Conservation (phyloP, 2,329 filamentous ascomycete species). For the Plectosphaerella plurivora region DNA sequence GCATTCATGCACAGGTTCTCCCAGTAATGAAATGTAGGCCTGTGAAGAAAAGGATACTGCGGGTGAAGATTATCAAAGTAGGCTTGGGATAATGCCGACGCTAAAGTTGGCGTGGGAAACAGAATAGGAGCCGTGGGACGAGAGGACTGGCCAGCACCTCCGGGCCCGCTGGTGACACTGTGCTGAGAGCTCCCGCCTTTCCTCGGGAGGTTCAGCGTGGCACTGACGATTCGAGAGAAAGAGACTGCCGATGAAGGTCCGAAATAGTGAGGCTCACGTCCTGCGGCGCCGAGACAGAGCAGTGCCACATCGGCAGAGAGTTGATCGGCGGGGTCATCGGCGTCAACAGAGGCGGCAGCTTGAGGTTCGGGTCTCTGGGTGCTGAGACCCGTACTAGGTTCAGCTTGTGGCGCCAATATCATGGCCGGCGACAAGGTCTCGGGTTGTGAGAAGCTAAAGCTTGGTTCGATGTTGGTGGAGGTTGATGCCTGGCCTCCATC, state of each 20-base stretch:
- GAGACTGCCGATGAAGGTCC: constrained; percentile 28
- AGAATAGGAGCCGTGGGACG: constrained; percentile 3
- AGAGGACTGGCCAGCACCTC: neutral
- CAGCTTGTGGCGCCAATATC: neutral
- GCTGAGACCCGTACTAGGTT: too few species aligned
- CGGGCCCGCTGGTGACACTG: neutral
- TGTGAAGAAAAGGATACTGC: constrained; percentile 31
- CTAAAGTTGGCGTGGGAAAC: constrained; percentile 11
- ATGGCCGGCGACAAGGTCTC: neutral
- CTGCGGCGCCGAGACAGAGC: constrained; percentile 24
- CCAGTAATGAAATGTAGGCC: constrained; percentile 24
- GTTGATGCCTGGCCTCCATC: constrained; percentile 1
- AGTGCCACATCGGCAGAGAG: constrained; percentile 24
- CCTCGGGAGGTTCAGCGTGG: constrained; percentile 13
- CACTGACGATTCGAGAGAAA: constrained; percentile 22
- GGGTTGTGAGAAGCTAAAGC: neutral
- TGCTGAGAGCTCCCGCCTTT: constrained; percentile 6
- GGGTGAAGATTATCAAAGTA: constrained; percentile 32
- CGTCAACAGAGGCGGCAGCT: neutral
- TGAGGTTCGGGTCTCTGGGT: too few species aligned
- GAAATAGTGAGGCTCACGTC: constrained; percentile 30
- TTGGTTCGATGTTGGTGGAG: neutral
- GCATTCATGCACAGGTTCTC: constrained; percentile 18
- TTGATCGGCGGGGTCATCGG: constrained; percentile 9
- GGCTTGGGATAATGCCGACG: constrained; percentile 17